Evolutionary conservation across 768 basidiomycete species (phyloP).

Genomic region (Serendipita indica): DNA sequence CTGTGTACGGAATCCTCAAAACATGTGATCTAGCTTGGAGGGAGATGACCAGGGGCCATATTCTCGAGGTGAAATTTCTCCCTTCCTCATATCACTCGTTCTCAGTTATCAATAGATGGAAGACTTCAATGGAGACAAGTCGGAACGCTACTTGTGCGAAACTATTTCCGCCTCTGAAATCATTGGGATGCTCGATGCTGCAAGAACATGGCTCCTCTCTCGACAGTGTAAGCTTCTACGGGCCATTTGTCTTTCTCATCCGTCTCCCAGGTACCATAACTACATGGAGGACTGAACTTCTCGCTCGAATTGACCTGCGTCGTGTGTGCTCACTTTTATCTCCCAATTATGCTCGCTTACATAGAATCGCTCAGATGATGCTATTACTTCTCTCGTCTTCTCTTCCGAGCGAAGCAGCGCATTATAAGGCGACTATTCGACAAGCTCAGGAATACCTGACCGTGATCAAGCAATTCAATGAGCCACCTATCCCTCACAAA

Average conservation of each 20-base stretch:
- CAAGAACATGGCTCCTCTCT: constrained; percentile 44
- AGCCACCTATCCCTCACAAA: constrained; percentile 2
- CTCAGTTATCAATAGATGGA: neutral
- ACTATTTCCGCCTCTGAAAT: constrained; percentile 12
- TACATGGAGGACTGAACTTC: neutral
- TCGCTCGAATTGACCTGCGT: constrained; percentile 6
- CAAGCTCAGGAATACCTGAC: constrained; percentile 3
- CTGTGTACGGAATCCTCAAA: constrained; percentile 56
- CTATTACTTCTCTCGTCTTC: constrained; percentile 14
- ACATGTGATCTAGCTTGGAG: constrained; percentile 71
- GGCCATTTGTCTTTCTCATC: neutral
- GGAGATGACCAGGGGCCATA: constrained; percentile 58
- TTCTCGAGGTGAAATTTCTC: constrained; percentile 50
- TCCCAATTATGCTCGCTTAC: neutral
- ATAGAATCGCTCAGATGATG: constrained; percentile 10
- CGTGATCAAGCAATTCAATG: neutral
- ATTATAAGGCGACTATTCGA: neutral
- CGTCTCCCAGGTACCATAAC: neutral
- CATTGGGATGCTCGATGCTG: constrained; percentile 30
- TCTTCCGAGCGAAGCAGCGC: constrained; percentile 2
- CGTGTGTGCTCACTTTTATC: neutral
- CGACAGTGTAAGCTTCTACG: neutral
- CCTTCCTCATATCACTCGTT: neutral
- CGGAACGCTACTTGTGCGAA: constrained; percentile 13
- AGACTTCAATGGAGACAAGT: constrained; percentile 15